Base-by-base conservation (phyloP, 2,329 filamentous ascomycete genomes). In the Botryotinia narcissicola region DNA sequence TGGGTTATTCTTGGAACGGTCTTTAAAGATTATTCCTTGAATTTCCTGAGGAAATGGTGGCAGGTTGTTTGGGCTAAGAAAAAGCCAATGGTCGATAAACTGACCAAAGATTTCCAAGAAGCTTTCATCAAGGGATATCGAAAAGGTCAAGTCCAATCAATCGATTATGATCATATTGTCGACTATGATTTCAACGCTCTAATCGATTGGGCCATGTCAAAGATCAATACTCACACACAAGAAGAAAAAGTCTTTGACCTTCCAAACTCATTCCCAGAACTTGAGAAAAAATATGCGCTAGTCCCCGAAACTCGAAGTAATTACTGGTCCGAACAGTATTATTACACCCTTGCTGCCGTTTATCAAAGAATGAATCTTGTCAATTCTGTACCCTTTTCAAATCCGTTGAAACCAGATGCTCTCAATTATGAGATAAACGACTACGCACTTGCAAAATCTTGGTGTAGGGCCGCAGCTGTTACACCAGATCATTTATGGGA, bases 111-210 rank as follows among this genome's bases (percentile, higher is more conserved):
- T 66, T 93, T 95, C 75, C 90, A 92, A 77, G 84, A 87, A 25
- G 85, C 84, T 12, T 93, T 93, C 77, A 82, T 93, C 9, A 82
- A 85, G 64, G 92, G 92, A 0, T 93, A 94, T 76, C 87, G 90
- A 76, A 85, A 84, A 2, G 86, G 87, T 14, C 86, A 91, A 75
- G 76, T 95, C 1, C 86, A 89, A 2, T 81, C 84, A 2, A 84
- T 95, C 32, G 84, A 93, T 79, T 92, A 88, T 76, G 85, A 92
- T 69, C 83, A 91, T 63, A 85, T 90, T 0, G 81, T 87, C 57
- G 85, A 86, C 2, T 93, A 93, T 74, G 90, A 95, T 78, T 94
- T 93, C 92, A 82, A 84, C 16, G 81, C 80, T 7, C 81, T 95
- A 9, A 86, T 94, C 64, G 84, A 86, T 51, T 95, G 93, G 93